These are phyloP conservation scores for Globisporangium canariense DNA, from an alignment of 352 stramenopile species.

Conservation along the genomic window DNA sequence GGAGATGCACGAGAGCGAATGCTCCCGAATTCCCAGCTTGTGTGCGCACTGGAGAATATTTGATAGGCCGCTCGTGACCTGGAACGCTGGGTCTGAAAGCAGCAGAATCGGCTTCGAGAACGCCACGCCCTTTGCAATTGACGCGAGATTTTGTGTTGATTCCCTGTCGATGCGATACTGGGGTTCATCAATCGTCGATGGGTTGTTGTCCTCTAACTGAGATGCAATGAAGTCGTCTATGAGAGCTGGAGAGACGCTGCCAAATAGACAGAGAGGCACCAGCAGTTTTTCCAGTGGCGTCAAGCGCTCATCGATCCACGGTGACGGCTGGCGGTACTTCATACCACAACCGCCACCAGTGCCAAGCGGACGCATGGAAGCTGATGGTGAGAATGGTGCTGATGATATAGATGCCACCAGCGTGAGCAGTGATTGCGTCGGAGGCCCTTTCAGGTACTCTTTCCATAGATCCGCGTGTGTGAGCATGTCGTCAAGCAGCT, in stretches of 20 bases:
- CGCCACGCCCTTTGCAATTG: conserved; percentile 2
- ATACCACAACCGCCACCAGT: not conserved
- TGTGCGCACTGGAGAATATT: conserved; percentile 12
- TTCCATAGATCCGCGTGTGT: conserved; percentile 26
- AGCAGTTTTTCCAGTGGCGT: conserved; percentile 27
- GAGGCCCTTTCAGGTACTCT: conserved; percentile 17
- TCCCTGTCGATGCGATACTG: conserved; percentile 13
- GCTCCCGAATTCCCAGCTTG: conserved; percentile 1
- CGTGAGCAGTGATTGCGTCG: not conserved
- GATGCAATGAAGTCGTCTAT: conserved; percentile 27
- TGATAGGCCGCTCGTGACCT: not conserved
- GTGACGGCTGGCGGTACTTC: not conserved
- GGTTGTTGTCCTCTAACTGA: conserved; percentile 17
- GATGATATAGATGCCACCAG: not conserved
- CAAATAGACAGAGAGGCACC: conserved; percentile 32
- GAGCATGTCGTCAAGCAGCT: conserved; percentile 31
- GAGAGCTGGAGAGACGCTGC: conserved; percentile 15
- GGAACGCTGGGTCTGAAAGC: conserved; percentile 5
- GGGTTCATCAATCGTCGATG: not conserved
- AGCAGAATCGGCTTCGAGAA: conserved; percentile 17
- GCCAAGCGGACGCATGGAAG: conserved; percentile 6
- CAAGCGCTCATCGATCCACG: conserved; percentile 25
- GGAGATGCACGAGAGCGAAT: conserved; percentile 17
- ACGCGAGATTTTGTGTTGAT: conserved; percentile 4
- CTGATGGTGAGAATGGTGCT: not conserved